Base-by-base conservation (phyloP, 768 basidiomycete species). In the Lentinula aciculospora region DNA sequence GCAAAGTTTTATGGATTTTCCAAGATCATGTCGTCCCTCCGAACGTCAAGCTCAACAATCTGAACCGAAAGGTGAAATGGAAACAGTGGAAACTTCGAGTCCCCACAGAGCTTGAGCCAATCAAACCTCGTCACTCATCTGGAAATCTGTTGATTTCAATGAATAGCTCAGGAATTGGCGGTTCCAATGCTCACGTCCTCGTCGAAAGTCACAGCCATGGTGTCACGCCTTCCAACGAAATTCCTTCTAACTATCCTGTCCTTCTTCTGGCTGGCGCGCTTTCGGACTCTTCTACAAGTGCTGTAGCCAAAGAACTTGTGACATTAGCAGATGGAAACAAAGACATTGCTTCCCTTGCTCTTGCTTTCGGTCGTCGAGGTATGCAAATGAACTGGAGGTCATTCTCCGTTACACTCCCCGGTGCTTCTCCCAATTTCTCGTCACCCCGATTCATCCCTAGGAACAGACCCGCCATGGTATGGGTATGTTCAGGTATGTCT, bases 81-180 rank as follows among this genome's bases (percentile, higher is more conserved):
- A 60, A 69, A 3, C 63, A 73, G 40, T 74, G 70, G 62, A 60
- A 67, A 15, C 63, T 79, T 19, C 66, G 67, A 12, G 74, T 74
- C 0, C 74, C 76, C 7, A 61, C 64, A 4, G 63, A 67, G 12
- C 47, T 68, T 1, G 67, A 67, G 5, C 1, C 67, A 76, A 80
- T 13, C 49, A 27, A 4, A 53, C 66, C 12, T 62, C 64, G n/a
- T 10, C 27, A 7, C 44, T 78, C 62, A 1, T 58, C 65, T 5
- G 64, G 66, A 5, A 64, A 66, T 27, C 64, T 69, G 12, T 64
- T 78, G 25, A 69, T 77, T 19, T 73, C 78, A 0, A 69, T 80
- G 51, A 66, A 72, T 0, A 73, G 76, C 56, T 76, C 72, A 19
- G 78, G 78, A 2, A 77, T 80, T 39, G 75, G 76, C 21, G 78